phyloP scores from a whole-genome alignment of 495 filamentous ascomycete genomes.

The Daldinia vernicosa region DNA sequence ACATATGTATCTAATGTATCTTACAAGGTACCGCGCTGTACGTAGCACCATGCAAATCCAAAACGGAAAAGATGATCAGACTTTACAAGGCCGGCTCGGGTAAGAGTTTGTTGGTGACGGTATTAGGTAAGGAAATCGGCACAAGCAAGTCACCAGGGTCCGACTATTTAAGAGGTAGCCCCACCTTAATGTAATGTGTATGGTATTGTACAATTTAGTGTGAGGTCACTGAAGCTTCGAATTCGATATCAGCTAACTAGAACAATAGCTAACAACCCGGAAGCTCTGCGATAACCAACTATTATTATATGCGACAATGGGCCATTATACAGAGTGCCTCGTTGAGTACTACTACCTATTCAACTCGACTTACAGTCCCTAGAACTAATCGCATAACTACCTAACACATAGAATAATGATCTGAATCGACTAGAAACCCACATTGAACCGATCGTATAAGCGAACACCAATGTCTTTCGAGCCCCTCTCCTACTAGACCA shows the following conservation, averaged over 20 bases:
- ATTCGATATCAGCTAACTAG: neutral
- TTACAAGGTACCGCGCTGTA: slow-evolving; percentile 9
- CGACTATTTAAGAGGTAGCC: slow-evolving; percentile 12
- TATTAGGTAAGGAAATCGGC: slow-evolving; percentile 11
- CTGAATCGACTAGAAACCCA: slow-evolving; percentile 8
- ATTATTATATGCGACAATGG: slow-evolving; percentile 4
- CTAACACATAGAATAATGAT: slow-evolving; percentile 27
- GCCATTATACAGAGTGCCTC: neutral
- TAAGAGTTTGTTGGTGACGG: neutral
- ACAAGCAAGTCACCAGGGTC: slow-evolving; percentile 17
- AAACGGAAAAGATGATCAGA: neutral
- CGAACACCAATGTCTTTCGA: slow-evolving; percentile 34
- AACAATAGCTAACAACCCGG: neutral
- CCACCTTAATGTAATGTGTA: slow-evolving; percentile 4
- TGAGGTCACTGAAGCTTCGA: slow-evolving; percentile 40
- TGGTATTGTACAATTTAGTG: slow-evolving; percentile 1
- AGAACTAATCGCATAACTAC: slow-evolving; percentile 29
- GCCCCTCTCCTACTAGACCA: slow-evolving; percentile 29
- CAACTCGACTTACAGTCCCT: neutral
- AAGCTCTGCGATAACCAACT: slow-evolving; percentile 15
- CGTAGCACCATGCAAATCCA: neutral
- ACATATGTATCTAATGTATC: slow-evolving; percentile 3
- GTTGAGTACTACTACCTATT: slow-evolving; percentile 1
- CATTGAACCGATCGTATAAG: slow-evolving; percentile 9
- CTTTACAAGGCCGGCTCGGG: too few relatives aligned